phyloP scores from a whole-genome alignment of 2,329 filamentous ascomycete genomes.

The Stachybotrys chlorohalonatus region DNA sequence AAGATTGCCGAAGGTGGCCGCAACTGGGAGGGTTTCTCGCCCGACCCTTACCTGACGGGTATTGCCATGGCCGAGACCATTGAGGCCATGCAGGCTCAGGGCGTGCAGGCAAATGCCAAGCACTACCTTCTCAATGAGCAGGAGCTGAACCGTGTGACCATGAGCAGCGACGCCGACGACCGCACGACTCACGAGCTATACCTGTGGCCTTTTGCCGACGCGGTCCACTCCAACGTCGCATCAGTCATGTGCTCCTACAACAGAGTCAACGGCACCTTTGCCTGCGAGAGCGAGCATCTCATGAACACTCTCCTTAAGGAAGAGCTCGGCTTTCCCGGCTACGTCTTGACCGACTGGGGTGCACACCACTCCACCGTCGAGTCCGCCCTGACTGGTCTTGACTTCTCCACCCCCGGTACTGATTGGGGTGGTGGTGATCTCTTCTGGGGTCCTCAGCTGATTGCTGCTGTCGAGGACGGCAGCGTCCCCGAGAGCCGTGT shows the following conservation, averaged over 20 bases:
- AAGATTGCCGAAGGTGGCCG: slow-evolving; percentile 25
- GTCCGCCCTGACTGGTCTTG: slow-evolving; percentile 55
- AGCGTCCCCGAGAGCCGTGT: slow-evolving; percentile 49
- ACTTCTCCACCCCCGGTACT: slow-evolving; percentile 62
- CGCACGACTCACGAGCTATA: slow-evolving; percentile 55
- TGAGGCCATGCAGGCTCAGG: slow-evolving; percentile 37
- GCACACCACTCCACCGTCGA: slow-evolving; percentile 57
- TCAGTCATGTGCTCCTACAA: slow-evolving; percentile 59
- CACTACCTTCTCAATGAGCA: slow-evolving; percentile 70
- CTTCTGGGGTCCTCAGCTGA: slow-evolving; percentile 46
- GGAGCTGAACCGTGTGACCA: slow-evolving; percentile 55
- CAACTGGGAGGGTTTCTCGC: slow-evolving; percentile 55
- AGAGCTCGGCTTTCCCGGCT: slow-evolving; percentile 53
- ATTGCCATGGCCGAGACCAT: slow-evolving; percentile 50
- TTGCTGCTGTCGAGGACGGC: slow-evolving; percentile 45
- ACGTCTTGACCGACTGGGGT: slow-evolving; percentile 59
- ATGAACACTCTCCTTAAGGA: slow-evolving; percentile 59
- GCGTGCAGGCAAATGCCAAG: slow-evolving; percentile 35
- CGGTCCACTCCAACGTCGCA: slow-evolving; percentile 50
- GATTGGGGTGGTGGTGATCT: slow-evolving; percentile 43
- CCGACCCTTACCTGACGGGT: slow-evolving; percentile 63
- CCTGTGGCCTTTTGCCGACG: slow-evolving; percentile 63
- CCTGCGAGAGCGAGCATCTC: slow-evolving; percentile 59
- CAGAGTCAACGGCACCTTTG: slow-evolving; percentile 62
- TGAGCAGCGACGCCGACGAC: slow-evolving; percentile 51